These are phyloP conservation scores for Penicillium concentricum DNA, from an alignment of 2,329 filamentous ascomycete genomes.

Conservation along the genomic window DNA sequence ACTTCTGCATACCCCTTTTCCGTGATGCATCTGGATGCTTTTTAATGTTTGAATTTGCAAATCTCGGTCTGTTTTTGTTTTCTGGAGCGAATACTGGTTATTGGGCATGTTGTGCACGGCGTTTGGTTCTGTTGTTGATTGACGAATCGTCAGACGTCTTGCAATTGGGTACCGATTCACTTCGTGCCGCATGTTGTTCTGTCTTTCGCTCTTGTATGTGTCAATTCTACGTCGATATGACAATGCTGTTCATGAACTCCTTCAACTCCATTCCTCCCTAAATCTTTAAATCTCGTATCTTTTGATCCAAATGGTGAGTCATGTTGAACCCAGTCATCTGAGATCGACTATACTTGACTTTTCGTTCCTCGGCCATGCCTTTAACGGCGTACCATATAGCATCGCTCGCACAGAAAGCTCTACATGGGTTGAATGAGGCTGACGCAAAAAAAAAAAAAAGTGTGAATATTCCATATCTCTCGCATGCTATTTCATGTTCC, in stretches of 20 bases:
- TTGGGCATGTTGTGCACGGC: slow-evolving; percentile 27
- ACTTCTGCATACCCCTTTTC: slow-evolving; percentile 23
- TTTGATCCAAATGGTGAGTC: too few relatives aligned
- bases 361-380: not conserved
- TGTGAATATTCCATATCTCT: not conserved
- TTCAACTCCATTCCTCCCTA: not conserved
- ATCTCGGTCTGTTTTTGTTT: slow-evolving; percentile 15
- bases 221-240: slow-evolving; percentile 23
- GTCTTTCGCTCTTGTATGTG: slow-evolving; percentile 13
- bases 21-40: slow-evolving; percentile 21
- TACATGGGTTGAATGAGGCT: not conserved
- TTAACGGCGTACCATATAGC: not conserved
- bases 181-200: slow-evolving; percentile 10
- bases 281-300: not conserved
- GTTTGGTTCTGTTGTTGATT: slow-evolving; percentile 24
- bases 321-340: not conserved
- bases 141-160: slow-evolving; percentile 20
- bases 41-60: slow-evolving; percentile 15
- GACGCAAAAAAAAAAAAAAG: too few relatives aligned
- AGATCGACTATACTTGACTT: not conserved
- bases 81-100: slow-evolving; percentile 24
- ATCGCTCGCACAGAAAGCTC: not conserved
- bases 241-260: slow-evolving; percentile 18
- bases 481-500: not conserved
- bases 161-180: slow-evolving; percentile 16